Conservation (phyloP, 2,329 filamentous ascomycete species). For the Trichophyton rubrum region DNA sequence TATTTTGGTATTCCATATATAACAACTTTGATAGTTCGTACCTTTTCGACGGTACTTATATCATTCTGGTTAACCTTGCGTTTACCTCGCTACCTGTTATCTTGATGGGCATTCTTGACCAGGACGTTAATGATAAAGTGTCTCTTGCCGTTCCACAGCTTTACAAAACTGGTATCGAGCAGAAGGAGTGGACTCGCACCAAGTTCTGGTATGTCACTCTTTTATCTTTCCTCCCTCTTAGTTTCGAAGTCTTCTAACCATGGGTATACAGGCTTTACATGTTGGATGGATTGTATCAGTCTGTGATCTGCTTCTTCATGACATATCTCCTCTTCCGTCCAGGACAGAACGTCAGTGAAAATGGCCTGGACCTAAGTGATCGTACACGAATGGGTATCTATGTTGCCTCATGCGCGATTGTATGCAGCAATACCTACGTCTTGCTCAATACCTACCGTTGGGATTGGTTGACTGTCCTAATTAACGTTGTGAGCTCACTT, state of each 20-base stretch:
- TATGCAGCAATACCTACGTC: conserved; percentile 88
- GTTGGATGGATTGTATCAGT: conserved; percentile 89
- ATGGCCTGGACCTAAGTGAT: conserved; percentile 65
- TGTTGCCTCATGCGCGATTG: conserved; percentile 68
- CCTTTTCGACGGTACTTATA: conserved; percentile 95
- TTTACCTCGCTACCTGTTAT: conserved; percentile 94
- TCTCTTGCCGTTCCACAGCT: conserved; percentile 90
- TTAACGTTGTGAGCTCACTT: conserved; percentile 68
- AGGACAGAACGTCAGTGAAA: conserved; percentile 56
- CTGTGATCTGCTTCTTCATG: conserved; percentile 83
- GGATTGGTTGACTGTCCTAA: conserved; percentile 89
- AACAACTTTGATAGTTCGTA: conserved; percentile 95
- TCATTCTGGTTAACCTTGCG: conserved; percentile 87
- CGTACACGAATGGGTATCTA: conserved; percentile 76
- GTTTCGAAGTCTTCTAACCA: conserved; percentile 6
- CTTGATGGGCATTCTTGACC: conserved; percentile 90
- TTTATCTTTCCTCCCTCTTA: neutral
- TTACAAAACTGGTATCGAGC: conserved; percentile 89
- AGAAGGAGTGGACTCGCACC: conserved; percentile 84
- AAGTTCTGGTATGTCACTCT: conserved; percentile 74
- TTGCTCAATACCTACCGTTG: conserved; percentile 93
- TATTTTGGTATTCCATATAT: conserved; percentile 97
- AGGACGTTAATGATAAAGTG: conserved; percentile 89
- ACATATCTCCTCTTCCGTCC: conserved; percentile 66
- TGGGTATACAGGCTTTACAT: conserved; percentile 62